phyloP scores from a whole-genome alignment of 2,329 filamentous ascomycete genomes.

The Rutstroemia sp. region DNA sequence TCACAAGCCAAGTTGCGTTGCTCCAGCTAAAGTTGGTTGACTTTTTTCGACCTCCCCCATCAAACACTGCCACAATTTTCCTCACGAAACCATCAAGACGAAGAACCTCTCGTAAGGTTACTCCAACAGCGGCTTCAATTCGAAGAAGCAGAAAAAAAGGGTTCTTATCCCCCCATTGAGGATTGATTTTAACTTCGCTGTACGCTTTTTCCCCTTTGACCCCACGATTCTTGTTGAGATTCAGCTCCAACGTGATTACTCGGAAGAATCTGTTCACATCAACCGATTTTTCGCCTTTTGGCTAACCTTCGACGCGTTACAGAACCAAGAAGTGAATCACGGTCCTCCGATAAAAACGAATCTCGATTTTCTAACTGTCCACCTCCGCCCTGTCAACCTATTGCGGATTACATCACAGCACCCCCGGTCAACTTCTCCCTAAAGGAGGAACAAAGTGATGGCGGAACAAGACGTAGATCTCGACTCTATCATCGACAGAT shows the following conservation, averaged over 20 bases:
- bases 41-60: neutral
- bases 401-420: slow-evolving; percentile 25
- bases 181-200: slow-evolving; percentile 6
- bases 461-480: slow-evolving; percentile 90
- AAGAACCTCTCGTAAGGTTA: neutral
- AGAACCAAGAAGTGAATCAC: slow-evolving; percentile 5
- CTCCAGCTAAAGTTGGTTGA: neutral
- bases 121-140: neutral
- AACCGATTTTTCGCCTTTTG: neutral
- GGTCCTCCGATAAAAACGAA: neutral
- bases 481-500: slow-evolving; percentile 98
- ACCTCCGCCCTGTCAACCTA: slow-evolving; percentile 10
- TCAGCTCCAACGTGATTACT: neutral
- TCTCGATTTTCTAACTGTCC: neutral
- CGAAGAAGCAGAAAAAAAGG: neutral
- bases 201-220: neutral
- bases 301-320: neutral
- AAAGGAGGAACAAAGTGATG: slow-evolving; percentile 42
- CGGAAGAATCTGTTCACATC: neutral
- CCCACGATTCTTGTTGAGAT: slow-evolving; percentile 7
- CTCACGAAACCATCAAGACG: neutral
- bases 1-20: neutral
- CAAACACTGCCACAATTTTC: neutral
- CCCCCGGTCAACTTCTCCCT: slow-evolving; percentile 25
- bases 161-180: slow-evolving; percentile 1